Base-by-base conservation (phyloP, 768 basidiomycete species). In the Solioccasus polychromus region DNA sequence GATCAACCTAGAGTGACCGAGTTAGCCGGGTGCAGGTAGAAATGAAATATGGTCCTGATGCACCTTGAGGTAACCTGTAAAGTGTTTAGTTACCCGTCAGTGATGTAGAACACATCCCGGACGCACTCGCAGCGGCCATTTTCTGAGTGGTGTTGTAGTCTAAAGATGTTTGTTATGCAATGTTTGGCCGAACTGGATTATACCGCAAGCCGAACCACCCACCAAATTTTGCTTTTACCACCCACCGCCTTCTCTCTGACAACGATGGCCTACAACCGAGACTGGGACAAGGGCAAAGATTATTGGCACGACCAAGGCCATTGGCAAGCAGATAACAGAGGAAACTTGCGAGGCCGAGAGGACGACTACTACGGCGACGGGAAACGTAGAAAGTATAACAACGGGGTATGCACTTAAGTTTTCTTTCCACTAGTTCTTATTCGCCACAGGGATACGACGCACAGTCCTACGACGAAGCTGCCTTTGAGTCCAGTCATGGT, bases 201-300 rank as follows among this genome's bases (percentile, higher is more conserved):
- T 47, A 28, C 17, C 26, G 11, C 22, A 18, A 7, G n/a, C 32
- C 22, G 24, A 23, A 36, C 39, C 39, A 12, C 35, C 44, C 25
- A 11, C 43, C 40, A 35, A 53, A 37, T 46, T 61, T 58, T 41
- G 34, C 39, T 63, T 35, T 35, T 38, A 55, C 66, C 52, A 55
- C 45, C 45, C 52, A 61, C 47, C 45, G 40, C 50, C 53, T 46
- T 32, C 48, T 38, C 54, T 8, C 31, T 39, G 23, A 44, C 55
- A 19, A 43, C 46, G 18, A 87, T 88, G 86, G 75, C 84, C 39
- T 79, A 84, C 68, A 85, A 85, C 68, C 82, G 90, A 53, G 88
- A 91, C 73, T 91, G 90, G 89, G 88, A 90, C 70, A 77, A 76
- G 65, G 88, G 87, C 41, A 90, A 89, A 67, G 77, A 81, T 36